Evolutionary conservation across 1,284 basidiomycete species (phyloP).

Genomic region (Ceratobasidium sp.): DNA sequence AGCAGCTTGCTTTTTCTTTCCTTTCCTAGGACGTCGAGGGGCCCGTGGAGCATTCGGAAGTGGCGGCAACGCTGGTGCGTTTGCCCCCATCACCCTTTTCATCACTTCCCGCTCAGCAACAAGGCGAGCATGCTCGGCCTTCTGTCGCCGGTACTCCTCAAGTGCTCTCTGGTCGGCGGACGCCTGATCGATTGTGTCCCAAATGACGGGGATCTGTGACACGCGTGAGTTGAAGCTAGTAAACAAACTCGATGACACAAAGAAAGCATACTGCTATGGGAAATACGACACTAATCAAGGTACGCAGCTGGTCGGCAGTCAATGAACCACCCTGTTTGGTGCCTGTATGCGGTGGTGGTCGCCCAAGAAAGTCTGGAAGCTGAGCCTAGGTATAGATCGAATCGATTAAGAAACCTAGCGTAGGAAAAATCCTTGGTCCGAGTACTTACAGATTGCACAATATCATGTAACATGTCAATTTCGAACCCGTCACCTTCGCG

Average conservation of each 20-base stretch:
- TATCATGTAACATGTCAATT: constrained; percentile 19
- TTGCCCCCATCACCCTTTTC: background rate
- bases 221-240: background rate
- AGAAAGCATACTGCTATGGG: constrained; percentile 31
- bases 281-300: constrained; percentile 22
- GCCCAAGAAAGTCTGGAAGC: constrained; percentile 39
- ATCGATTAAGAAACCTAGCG: background rate
- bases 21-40: constrained; percentile 16
- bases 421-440: background rate
- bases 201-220: constrained; percentile 35
- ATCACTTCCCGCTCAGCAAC: background rate
- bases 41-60: constrained; percentile 15
- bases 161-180: constrained; percentile 24
- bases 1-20: background rate
- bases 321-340: constrained; percentile 32
- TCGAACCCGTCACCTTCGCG: constrained; percentile 31
- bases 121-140: constrained; percentile 11
- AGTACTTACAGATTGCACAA: constrained; percentile 22
- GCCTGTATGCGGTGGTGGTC: constrained; percentile 32
- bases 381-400: constrained; percentile 15
- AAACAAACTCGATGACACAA: background rate
- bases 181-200: constrained; percentile 18
- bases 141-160: constrained; percentile 22
- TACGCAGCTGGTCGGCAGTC: constrained; percentile 35
- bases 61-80: constrained; percentile 9